Percentiles rank a stretch among this genome's conserved stretches.
These are phyloP conservation scores for Aciculoconidium aculeatum DNA, from an alignment of 805 yeast genomes.

Conservation along the genomic window DNA sequence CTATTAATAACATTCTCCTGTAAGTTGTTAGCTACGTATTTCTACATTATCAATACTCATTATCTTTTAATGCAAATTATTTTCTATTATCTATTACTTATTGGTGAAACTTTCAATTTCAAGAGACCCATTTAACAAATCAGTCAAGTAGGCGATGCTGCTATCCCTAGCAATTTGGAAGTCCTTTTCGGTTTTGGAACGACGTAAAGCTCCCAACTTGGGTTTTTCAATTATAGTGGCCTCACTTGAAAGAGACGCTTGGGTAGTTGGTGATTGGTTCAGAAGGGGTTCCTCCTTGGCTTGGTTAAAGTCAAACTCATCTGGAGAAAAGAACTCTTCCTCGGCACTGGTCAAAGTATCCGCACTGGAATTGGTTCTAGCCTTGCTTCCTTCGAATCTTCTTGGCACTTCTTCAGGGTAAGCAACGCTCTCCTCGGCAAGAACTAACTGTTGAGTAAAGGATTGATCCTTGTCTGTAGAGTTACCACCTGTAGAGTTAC, in stretches of 20 bases:
- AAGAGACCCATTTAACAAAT: constrained; percentile 22
- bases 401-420: no score
- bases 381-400: neutral
- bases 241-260: constrained; percentile 14
- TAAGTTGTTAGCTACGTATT: no score
- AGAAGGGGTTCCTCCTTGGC: constrained; percentile 1
- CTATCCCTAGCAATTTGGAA: constrained; percentile 15
- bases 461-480: no score
- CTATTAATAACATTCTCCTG: no score
- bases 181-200: constrained; percentile 3
- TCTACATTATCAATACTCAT: no score
- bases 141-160: constrained; percentile 28
- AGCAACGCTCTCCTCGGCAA: no score
- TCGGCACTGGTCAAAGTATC: constrained; percentile 19
- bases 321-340: constrained; percentile 29
- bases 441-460: no score
- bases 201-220: neutral
- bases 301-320: constrained; percentile 18
- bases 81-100: neutral
- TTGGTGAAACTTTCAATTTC: constrained; percentile 5
- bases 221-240: constrained; percentile 7
- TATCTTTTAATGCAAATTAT: no score
- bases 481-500: no score
- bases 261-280: constrained; percentile 7
- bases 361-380: constrained; percentile 2